phyloP scores from a whole-genome alignment of 305 asterid genomes.

The Fraxinus floribunda region DNA sequence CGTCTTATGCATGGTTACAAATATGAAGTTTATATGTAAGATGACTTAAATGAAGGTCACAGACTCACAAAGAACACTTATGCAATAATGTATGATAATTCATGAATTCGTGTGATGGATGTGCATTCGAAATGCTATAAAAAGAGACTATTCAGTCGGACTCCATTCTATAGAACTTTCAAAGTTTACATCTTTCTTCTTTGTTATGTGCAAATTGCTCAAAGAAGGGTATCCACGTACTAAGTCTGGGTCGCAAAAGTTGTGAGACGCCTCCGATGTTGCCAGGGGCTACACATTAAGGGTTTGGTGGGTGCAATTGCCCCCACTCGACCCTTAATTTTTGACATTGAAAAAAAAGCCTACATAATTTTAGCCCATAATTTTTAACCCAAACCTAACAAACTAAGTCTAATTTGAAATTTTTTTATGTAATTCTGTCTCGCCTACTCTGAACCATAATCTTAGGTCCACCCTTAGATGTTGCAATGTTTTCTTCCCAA shows the following conservation, averaged over 20 bases:
- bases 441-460: too few species aligned
- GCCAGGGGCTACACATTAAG: slow-evolving; percentile 3
- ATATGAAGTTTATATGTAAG: not conserved
- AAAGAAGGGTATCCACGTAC: slow-evolving; percentile 69
- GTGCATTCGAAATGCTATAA: not conserved
- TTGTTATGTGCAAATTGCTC: slow-evolving; percentile 79
- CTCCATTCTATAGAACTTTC: slow-evolving; percentile 67
- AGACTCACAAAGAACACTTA: not conserved
- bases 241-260: slow-evolving; percentile 28
- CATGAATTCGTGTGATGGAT: not conserved
- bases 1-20: not conserved
- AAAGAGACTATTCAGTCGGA: slow-evolving; percentile 52
- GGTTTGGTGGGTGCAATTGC: not conserved
- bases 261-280: slow-evolving; percentile 36
- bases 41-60: not conserved
- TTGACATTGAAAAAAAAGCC: not conserved
- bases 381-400: not conserved
- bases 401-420: too few species aligned
- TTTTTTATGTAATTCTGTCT: too few species aligned
- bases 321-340: not conserved
- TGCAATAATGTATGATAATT: not conserved
- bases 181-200: slow-evolving; percentile 81
- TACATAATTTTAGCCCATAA: not conserved
- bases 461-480: too few species aligned
- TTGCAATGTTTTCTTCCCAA: slow-evolving; percentile 46